Evolutionary conservation across 768 basidiomycete genomes (phyloP).

Genomic region (Imleria badia): DNA sequence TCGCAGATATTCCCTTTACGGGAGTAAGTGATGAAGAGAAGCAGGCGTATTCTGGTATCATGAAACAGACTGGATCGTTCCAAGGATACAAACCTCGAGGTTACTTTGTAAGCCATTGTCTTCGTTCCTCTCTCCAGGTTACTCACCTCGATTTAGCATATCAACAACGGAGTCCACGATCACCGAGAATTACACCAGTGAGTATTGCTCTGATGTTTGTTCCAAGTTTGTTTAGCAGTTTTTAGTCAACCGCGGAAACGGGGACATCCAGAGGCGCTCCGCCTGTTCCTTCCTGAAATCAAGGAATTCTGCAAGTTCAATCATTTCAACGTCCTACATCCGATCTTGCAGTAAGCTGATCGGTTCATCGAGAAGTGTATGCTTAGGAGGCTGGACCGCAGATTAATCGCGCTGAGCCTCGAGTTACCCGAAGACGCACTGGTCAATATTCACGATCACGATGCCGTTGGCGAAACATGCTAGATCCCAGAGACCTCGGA

Average conservation of each 20-base stretch:
- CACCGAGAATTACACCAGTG: conserved; percentile 65
- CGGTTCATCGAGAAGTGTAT: not conserved
- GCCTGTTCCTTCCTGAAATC: conserved; percentile 54
- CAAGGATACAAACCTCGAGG: conserved; percentile 53
- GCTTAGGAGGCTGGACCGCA: conserved; percentile 13
- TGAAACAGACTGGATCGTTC: conserved; percentile 46
- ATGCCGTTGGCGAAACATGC: conserved; percentile 42
- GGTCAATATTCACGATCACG: conserved; percentile 45
- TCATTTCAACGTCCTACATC: conserved; percentile 51
- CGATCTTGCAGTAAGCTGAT: conserved; percentile 40
- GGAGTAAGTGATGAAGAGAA: conserved; percentile 45
- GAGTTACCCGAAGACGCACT: conserved; percentile 55
- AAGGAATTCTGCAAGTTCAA: conserved; percentile 49
- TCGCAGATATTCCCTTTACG: conserved; percentile 47
- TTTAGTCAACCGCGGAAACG: conserved; percentile 55
- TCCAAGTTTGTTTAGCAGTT: not conserved
- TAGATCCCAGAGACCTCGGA: not conserved
- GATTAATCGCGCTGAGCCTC: conserved; percentile 50
- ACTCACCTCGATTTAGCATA: conserved; percentile 40
- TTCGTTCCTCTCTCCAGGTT: not conserved
- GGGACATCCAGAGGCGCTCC: conserved; percentile 47
- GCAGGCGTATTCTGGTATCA: conserved; percentile 36
- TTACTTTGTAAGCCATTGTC: conserved; percentile 41
- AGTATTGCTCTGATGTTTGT: conserved; percentile 7
- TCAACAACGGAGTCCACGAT: conserved; percentile 61